Evolutionary conservation across 1,284 basidiomycete species (phyloP), one percentile per base, ranked within the genome.

Genomic region (Tilletia horrida): DNA sequence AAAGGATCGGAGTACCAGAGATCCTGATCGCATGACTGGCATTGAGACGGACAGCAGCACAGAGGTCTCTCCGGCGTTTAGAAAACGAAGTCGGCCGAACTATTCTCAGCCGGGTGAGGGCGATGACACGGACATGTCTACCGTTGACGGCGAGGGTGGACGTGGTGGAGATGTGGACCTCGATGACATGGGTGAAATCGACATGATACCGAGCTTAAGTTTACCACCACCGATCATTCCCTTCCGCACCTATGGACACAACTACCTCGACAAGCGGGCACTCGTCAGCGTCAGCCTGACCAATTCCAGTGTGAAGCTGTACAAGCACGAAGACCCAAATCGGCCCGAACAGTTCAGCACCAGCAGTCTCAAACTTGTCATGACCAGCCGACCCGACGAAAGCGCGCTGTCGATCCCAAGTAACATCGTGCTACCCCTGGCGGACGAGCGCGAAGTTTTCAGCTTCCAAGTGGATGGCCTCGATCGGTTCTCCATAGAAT

Each of bases 141-240:
- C 45, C 13, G 21, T 43, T 18, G 40, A 43, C n/a, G 64, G 59
- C n/a, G 40, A 55, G 9, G 25, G 63, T 3, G 31, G 50, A 25
- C 25, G 52, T 6, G 62, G 55, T n/a, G 61, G 63, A 16, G 67
- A 50, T n/a, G 67, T n/a, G 3, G 29, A 67, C 1, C 44, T 64
- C n/a, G 63, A 64, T 29, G 72, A 78, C n/a, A 59, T 69, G 47
- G 71, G 79, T 44, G 86, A 87, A 67, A 84, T 83, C 47, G 96
- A 99, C 79, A 85, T 90, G 68, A 99, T 99, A 69, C 96, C 96
- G 3, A 91, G 91, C 3, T 85, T 99, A 9, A 93, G 91, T 25
- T 86, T 99, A 25, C 96, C 96, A 4, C 96, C 96, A 0, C 96
- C 96, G 1, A 97, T 97, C 83, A 97, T 99, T 86, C 94, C 96